A percentile compares a stretch with the other conserved stretches of the same genome.
These are phyloP conservation scores for Nephelium lappaceum DNA, from an alignment of 345 rosid species.

Conservation along the genomic window DNA sequence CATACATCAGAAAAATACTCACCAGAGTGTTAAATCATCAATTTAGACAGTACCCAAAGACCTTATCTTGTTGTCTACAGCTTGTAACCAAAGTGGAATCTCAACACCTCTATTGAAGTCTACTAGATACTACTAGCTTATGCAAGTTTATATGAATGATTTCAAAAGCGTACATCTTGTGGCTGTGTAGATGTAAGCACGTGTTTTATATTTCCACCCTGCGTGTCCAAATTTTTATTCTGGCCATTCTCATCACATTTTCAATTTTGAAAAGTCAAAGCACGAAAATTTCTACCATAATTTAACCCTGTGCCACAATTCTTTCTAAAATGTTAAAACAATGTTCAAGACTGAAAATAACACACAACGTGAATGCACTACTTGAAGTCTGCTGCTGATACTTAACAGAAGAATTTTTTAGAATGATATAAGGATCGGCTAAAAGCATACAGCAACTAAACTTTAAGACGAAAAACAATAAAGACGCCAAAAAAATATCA, in stretches of 20 bases:
- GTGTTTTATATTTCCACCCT: neutral
- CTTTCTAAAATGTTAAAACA: neutral
- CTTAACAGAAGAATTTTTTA: neutral
- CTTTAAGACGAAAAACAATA: neutral
- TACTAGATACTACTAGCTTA: neutral
- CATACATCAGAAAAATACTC: neutral
- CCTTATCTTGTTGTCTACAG: neutral
- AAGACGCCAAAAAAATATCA: slow-evolving; percentile 12
- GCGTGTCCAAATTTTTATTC: neutral
- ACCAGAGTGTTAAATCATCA: neutral
- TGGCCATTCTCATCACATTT: neutral
- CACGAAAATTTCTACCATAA: neutral
- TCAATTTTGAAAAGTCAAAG: neutral
- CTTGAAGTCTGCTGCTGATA: neutral
- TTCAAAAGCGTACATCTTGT: neutral
- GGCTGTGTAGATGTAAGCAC: neutral
- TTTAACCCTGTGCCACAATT: neutral
- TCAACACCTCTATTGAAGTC: slow-evolving; percentile 1
- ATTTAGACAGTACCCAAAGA: neutral
- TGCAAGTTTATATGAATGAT: neutral
- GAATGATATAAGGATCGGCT: neutral
- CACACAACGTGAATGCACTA: neutral
- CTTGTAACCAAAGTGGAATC: slow-evolving; percentile 1
- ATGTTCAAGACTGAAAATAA: neutral
- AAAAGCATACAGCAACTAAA: neutral